These are phyloP conservation scores for Phaeotremella skinneri DNA, from an alignment of 768 basidiomycete genomes.

Conservation along the genomic window DNA sequence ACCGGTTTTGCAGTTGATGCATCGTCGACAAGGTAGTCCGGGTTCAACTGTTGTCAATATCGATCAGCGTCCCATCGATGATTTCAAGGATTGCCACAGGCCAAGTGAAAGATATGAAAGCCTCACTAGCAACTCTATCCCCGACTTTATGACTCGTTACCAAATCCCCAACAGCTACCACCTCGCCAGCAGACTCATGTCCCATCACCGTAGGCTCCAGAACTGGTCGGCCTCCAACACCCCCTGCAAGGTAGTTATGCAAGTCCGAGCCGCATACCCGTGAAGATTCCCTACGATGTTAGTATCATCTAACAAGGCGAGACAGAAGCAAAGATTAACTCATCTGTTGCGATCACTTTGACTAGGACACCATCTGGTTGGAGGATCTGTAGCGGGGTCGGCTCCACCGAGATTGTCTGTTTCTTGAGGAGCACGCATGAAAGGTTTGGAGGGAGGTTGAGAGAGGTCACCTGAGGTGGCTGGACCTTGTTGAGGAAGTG, in stretches of 20 bases:
- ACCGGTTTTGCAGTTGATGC: slow-evolving; percentile 44
- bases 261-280: slow-evolving; percentile 45
- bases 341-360: slow-evolving; percentile 44
- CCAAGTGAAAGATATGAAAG: neutral
- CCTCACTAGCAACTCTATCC: slow-evolving; percentile 41
- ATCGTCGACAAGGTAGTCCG: slow-evolving; percentile 44
- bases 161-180: slow-evolving; percentile 42
- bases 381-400: slow-evolving; percentile 35
- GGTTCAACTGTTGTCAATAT: slow-evolving; percentile 36
- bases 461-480: slow-evolving; percentile 31
- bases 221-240: slow-evolving; percentile 44
- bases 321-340: slow-evolving; percentile 14
- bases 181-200: slow-evolving; percentile 43
- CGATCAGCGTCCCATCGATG: neutral
- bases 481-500: slow-evolving; percentile 38
- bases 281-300: slow-evolving; percentile 6
- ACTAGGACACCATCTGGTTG: slow-evolving; percentile 46
- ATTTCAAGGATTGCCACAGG: neutral
- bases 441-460: slow-evolving; percentile 34
- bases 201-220: slow-evolving; percentile 42
- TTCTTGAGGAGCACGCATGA: slow-evolving; percentile 37
- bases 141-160: slow-evolving; percentile 44
- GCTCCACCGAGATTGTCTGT: slow-evolving; percentile 29
- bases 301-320: neutral
- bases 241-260: slow-evolving; percentile 39